phyloP scores from a whole-genome alignment of 176 grass and related monocot species.

The maize (Zea mays) region Zm-B73-REFERENCE-NAM-5.0 NC_050098.1:224444001-224444500 shows the following conservation, averaged over 20 bases:
- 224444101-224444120: conserved; percentile 27
- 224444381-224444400: conserved; percentile 21
- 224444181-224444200: conserved; percentile 25
- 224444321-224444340: conserved; percentile 25
- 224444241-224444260: conserved; percentile 13
- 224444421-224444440: conserved; percentile 14
- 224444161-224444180: conserved; percentile 8
- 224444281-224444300: neutral
- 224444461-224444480: conserved; percentile 21
- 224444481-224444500: conserved; percentile 15
- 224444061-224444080: conserved; percentile 34
- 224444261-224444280: neutral
- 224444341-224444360: conserved; percentile 17
- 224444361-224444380: conserved; percentile 3
- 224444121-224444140: conserved; percentile 20
- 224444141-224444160: conserved; percentile 11
- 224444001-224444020: conserved; percentile 66
- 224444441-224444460: conserved; percentile 18
- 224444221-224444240: conserved; percentile 19
- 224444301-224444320: neutral
- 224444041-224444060: conserved; percentile 35
- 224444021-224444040: conserved; percentile 52
- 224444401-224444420: conserved; percentile 1
- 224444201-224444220: conserved; percentile 5
- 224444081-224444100: conserved; percentile 35